Percentiles rank a stretch among this genome's conserved stretches.
Conservation (phyloP, 176 grass and related monocot genomes). For the Alloteropsis semialata region DNA sequence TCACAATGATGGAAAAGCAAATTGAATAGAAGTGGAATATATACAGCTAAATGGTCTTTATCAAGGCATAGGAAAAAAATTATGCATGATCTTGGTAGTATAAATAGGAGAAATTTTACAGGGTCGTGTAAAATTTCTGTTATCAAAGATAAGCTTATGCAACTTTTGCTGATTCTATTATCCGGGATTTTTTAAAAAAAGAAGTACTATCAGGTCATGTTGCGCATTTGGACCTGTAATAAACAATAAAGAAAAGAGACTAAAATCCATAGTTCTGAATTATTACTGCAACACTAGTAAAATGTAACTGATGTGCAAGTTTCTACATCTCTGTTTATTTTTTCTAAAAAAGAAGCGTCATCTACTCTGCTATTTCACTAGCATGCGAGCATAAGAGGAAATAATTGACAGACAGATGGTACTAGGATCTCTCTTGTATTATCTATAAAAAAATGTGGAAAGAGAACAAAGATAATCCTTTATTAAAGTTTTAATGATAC, state of each 20-base stretch:
- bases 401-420: neutral
- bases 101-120: neutral
- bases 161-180: neutral
- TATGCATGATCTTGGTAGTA: neutral
- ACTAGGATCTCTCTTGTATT: neutral
- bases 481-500: neutral
- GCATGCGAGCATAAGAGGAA: neutral
- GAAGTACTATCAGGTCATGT: neutral
- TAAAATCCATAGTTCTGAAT: neutral
- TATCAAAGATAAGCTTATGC: neutral
- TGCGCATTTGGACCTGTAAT: neutral
- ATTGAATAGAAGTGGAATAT: neutral
- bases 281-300: neutral
- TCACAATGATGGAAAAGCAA: neutral
- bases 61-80: too few relatives aligned
- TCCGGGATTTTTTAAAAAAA: neutral
- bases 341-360: neutral
- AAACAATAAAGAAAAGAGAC: neutral
- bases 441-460: neutral
- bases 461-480: neutral
- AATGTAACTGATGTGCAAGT: neutral
- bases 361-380: neutral
- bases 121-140: neutral
- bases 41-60: neutral
- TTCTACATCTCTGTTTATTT: neutral